These are phyloP conservation scores for Candida succiphila DNA, from an alignment of 805 yeast genomes.

Conservation along the genomic window DNA sequence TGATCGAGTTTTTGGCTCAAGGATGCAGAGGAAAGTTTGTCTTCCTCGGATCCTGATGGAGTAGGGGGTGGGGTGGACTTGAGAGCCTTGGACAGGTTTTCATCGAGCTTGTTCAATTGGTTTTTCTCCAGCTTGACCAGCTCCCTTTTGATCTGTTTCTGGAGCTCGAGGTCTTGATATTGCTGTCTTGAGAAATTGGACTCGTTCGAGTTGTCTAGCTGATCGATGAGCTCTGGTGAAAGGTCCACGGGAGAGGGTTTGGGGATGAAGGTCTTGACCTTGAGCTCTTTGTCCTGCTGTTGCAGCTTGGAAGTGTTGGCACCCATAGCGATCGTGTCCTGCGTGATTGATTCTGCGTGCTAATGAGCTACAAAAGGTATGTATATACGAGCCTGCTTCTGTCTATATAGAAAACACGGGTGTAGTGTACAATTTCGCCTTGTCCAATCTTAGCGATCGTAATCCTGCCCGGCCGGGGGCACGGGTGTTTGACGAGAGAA, in stretches of 20 bases:
- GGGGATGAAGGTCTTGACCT: constrained; percentile 58
- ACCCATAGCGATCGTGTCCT: too few species aligned
- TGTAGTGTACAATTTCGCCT: too few species aligned
- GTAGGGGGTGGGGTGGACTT: constrained; percentile 22
- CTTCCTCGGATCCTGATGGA: too few species aligned
- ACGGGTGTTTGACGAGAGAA: too few species aligned
- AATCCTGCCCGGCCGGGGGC: too few species aligned
- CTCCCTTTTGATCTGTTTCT: constrained; percentile 52
- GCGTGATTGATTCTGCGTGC: too few species aligned
- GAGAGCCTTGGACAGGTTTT: constrained; percentile 33
- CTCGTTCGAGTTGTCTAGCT: constrained; percentile 48
- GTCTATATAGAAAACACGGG: too few species aligned
- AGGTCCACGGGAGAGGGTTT: constrained; percentile 60
- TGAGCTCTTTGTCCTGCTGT: too few species aligned
- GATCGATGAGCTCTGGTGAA: constrained; percentile 52
- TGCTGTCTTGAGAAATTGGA: constrained; percentile 66
- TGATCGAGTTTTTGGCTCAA: constrained; percentile 23
- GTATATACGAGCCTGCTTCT: too few species aligned
- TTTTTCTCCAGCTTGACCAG: constrained; percentile 44
- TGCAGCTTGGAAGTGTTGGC: too few species aligned
- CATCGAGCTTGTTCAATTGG: constrained; percentile 40
- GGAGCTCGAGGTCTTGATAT: constrained; percentile 54
- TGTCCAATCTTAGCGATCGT: too few species aligned
- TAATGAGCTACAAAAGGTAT: too few species aligned
- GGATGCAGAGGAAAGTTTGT: constrained; percentile 17